A percentile compares a stretch with the other conserved stretches of the same genome.
Evolutionary conservation across 345 rosid genomes (phyloP).

Genomic region (Pelargonium nanum): DNA sequence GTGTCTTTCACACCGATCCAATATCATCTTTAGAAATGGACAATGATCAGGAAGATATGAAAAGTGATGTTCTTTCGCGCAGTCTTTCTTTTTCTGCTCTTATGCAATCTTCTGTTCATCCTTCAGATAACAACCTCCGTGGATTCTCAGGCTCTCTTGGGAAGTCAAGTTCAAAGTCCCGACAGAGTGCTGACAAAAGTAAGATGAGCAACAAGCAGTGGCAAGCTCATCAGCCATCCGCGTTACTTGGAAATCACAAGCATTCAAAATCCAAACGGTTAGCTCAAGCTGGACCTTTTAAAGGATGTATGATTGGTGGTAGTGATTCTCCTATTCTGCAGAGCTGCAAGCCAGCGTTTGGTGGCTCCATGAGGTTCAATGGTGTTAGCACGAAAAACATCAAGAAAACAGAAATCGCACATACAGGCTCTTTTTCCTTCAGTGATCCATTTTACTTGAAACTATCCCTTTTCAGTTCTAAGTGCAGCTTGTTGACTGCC

Average conservation of each 20-base stretch:
- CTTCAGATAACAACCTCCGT: conserved; percentile 25
- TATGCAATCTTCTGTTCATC: conserved; percentile 25
- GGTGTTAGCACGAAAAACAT: conserved; percentile 12
- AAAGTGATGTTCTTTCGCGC: conserved; percentile 16
- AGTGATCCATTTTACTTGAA: conserved; percentile 23
- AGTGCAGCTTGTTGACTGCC: conserved; percentile 23
- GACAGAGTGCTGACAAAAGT: conserved; percentile 8
- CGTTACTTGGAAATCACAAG: conserved; percentile 12
- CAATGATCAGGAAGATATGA: conserved; percentile 4
- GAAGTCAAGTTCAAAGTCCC: conserved; percentile 18
- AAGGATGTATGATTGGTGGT: conserved; percentile 31
- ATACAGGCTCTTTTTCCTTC: conserved; percentile 11
- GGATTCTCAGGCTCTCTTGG: conserved; percentile 19
- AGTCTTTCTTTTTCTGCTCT: conserved; percentile 26
- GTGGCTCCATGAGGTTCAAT: conserved; percentile 29
- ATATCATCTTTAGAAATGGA: conserved; percentile 9
- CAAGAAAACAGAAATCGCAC: conserved; percentile 14
- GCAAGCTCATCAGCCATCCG: conserved; percentile 13
- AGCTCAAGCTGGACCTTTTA: conserved; percentile 29
- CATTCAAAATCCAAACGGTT: conserved; percentile 23
- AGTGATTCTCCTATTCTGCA: conserved; percentile 21
- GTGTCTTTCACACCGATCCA: conserved; percentile 19
- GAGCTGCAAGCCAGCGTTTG: conserved; percentile 19
- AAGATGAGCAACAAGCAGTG: conserved; percentile 17
- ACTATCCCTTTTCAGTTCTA: conserved; percentile 27